Conservation (phyloP, 139 green algal species). For the Picocystis salinarum region DNA sequence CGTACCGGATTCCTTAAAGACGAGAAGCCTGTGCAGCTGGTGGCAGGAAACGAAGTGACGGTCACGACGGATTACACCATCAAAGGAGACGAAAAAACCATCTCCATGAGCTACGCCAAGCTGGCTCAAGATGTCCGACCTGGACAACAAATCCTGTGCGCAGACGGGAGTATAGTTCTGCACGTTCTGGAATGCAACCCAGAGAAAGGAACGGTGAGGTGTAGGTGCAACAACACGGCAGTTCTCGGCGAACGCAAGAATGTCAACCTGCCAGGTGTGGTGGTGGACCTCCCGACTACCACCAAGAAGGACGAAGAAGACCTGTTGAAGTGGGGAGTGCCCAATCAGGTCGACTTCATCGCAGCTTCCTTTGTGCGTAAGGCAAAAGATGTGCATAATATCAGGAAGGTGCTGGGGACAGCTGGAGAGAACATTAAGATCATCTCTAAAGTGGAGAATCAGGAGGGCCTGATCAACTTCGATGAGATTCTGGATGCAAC, state of each 20-base stretch:
- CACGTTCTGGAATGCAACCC: constrained; percentile 66
- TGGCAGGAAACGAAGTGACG: constrained; percentile 52
- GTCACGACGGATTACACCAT: constrained; percentile 83
- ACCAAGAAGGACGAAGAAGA: constrained; percentile 90
- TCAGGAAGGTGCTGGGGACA: constrained; percentile 24
- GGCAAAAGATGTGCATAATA: constrained; percentile 70
- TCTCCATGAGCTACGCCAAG: constrained; percentile 56
- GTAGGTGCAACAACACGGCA: constrained; percentile 73
- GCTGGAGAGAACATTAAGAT: constrained; percentile 20
- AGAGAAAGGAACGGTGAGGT: constrained; percentile 46
- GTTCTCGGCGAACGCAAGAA: constrained; percentile 86
- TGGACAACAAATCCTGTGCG: constrained; percentile 69
- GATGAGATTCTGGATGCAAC: constrained; percentile 25
- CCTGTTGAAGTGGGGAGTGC: constrained; percentile 80
- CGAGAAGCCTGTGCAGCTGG: constrained; percentile 26
- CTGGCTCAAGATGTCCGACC: constrained; percentile 47
- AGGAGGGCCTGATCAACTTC: constrained; percentile 33
- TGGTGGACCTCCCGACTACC: constrained; percentile 90
- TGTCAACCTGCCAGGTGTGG: constrained; percentile 87
- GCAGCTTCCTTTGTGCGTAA: constrained; percentile 97
- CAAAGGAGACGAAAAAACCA: constrained; percentile 52
- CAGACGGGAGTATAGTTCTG: constrained; percentile 88
- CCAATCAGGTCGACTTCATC: constrained; percentile 96
- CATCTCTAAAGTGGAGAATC: constrained; percentile 52
- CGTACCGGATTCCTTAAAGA: constrained; percentile 35